Base-by-base conservation (phyloP, 352 stramenopile species). In the Phytophthora agathidicida region DNA sequence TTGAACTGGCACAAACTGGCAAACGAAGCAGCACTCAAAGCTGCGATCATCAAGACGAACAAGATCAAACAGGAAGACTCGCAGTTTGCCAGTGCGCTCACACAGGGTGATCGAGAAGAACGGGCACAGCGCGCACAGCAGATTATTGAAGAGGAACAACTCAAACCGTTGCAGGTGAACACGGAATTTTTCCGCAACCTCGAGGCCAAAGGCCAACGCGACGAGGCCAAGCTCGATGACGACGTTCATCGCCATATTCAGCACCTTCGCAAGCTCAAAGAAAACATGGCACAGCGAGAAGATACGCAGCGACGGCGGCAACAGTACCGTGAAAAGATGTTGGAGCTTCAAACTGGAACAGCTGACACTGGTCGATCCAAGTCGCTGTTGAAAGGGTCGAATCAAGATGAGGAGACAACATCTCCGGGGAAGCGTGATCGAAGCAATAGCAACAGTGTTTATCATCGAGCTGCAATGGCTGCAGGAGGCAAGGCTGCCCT, bases 1-100 rank as follows among this genome's bases (percentile, higher is more conserved):
- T 80, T 98, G 38, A 91, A 96, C 43, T 98, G 93, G 93, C 93
- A 98, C 75, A 98, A 98, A 57, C 84, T 98, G 17, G 91, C 91
- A 8, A 98, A 98, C 47, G 88, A 98, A 62, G 88, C 92, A 2
- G 92, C 92, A 13, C 75, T 98, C 19, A 98, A 98, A 58, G 91
- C 89, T 11, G 85, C 86, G 11, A 83, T 96, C 58, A 94, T 96
- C 73, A 94, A 94, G 56, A 94, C 78, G 6, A 96, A 86, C 69
- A 86, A 93, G 72, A 77, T 91, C 68, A 93, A 94, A 60, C 65
- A 68, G 23, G 77, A 90, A 37, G 84, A 93, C 71, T 71, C 75
- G 20, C 73, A 86, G 16, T 66, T 86, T n/a, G 60, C 72, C 1
- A 59, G 44, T 20, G 68, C 70, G n/a, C 67, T 75, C 43, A 81